Base-by-base conservation (phyloP, 2,329 filamentous ascomycete genomes). In the Beauveria varroae region DNA sequence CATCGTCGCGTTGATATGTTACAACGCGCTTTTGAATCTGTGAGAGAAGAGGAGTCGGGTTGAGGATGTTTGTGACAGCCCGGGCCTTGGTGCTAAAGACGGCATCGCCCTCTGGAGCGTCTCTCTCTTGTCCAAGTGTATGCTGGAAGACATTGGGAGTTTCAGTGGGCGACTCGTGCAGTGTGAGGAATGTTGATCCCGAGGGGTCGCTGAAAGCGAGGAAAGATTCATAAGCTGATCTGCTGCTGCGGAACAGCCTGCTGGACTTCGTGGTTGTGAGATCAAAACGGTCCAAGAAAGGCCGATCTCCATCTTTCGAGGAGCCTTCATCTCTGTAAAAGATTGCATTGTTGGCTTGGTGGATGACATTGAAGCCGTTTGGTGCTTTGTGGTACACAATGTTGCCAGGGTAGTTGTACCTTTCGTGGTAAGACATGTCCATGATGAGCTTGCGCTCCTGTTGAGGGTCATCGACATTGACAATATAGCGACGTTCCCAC, bases 1-100 rank as follows among this genome's bases (percentile, higher is more conserved):
- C 57, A 22, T 60, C 57, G 3, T 60, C 50, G n/a, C 57, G 57
- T 20, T 60, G 40, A 22, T 60, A 60, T 9, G 49, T 60, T 7
- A 60, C 50, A 20, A 60, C 40, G 28, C 57, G 78, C 68, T 84
- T 7, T 71, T 81, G 3, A 83, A 81, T 64, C 72, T 78, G 0
- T 77, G 79, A 20, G 80, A 81, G 4, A 81, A 84, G 65, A 74
- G 75, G 75, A 75, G 80, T 81, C 70, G 43, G 71, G 22, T 7
- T 16, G 16, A 40, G 49, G 1, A 53, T 60, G n/a, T 54, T 24
- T 2, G 57, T 60, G 12, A 60, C 50, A 26, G 57, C 49, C 7
- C 49, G 28, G 9, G 41, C 6, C 16, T 22, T 16, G 24, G 57
- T 46, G 40, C 5, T 47, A 30, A 52, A 60, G 7, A 47, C 50